Base-by-base conservation (phyloP, 2,329 filamentous ascomycete genomes). In the Phaeoacremonium minimum region DNA sequence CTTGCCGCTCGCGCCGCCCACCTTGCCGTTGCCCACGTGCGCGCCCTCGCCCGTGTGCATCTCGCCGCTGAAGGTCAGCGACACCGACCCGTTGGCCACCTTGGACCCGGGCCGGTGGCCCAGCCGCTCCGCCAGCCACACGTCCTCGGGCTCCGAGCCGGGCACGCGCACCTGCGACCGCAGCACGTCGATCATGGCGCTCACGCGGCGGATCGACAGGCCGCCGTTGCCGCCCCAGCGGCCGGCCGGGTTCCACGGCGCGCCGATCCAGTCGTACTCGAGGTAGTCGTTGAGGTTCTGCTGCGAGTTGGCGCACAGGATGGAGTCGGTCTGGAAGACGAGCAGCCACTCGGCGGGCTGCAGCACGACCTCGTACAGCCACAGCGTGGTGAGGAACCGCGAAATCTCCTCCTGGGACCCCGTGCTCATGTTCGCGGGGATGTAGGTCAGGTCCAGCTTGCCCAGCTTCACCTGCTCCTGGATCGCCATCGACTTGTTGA, bases 251-350 rank as follows among this genome's bases (percentile, higher is more conserved):
- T 58, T 55, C 70, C 71, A 73, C 5, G 71, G 71, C 2, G 71
- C 69, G 20, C 71, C 71, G 31, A 72, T 63, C 69, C 71, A 78
- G 53, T 75, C 68, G 51, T 67, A 74, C 13, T 66, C 63, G 33
- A 75, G 53, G 51, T 63, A 76, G 39, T 71, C 66, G 48, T 76
- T 67, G 18, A 75, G 49, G 38, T 57, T 64, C 37, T 56, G 56
- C 34, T 50, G 54, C 36, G 63, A 67, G 49, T 76, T 77, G 43
- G 73, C 71, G 49, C 74, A 77, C 29, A 77, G 53, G 41, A 77
- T 73, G 45, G 66, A 71, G 56, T 78, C 74, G 35, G 67, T 68
- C 57, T 71, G 69, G 55, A 76, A 77, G 15, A 75, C 52, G 16
- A 78, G 60, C 19, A 78, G 53, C 64, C 67, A 73, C 54, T 77